A percentile compares a stretch with the other conserved stretches of the same genome.
phyloP scores from a whole-genome alignment of 129 eudicot species.

The Flaveria trinervia region DNA sequence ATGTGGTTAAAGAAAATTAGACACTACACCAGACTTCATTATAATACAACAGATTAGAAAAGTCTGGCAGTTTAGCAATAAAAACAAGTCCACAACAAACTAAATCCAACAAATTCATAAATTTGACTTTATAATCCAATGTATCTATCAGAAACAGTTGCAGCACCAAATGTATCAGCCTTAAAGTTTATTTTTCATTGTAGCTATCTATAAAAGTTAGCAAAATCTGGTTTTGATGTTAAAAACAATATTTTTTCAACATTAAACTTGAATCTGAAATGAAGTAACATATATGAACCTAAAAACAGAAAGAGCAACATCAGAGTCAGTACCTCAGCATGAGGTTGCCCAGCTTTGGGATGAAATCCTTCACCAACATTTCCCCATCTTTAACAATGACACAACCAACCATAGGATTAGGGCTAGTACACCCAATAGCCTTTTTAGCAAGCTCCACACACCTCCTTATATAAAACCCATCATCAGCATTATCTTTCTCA shows the following conservation, averaged over 20 bases:
- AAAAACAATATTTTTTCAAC: background rate
- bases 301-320: background rate
- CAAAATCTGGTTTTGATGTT: background rate
- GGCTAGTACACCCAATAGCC: constrained; percentile 84
- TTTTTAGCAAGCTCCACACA: constrained; percentile 77
- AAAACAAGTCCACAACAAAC: constrained; percentile 1
- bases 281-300: background rate
- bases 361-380: constrained; percentile 96
- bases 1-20: background rate
- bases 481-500: constrained; percentile 45
- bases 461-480: constrained; percentile 81
- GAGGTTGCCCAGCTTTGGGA: constrained; percentile 97
- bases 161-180: background rate
- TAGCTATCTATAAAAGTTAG: background rate
- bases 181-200: background rate
- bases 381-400: constrained; percentile 92
- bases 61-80: background rate
- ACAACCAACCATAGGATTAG: constrained; percentile 99
- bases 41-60: background rate
- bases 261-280: constrained; percentile 15
- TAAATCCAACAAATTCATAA: background rate
- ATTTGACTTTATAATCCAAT: background rate
- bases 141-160: background rate
- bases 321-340: constrained; percentile 77
- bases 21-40: background rate